These are phyloP conservation scores for Fusarium sp. DNA, from an alignment of 2,329 filamentous ascomycete genomes.

Conservation along the genomic window DNA sequence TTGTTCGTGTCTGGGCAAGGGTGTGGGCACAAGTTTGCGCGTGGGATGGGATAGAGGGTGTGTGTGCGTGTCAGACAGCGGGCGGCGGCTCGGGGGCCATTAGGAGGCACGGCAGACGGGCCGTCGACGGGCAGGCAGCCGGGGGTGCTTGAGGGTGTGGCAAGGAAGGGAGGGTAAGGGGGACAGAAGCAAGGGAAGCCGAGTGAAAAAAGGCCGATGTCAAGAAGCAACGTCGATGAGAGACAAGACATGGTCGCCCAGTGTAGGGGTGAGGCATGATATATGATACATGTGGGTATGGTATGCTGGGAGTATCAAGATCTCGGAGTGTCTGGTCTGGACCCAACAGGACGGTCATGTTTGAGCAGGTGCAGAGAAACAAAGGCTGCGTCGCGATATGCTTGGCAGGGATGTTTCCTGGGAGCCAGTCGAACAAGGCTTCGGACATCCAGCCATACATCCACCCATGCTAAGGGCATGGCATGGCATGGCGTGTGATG, in stretches of 20 bases:
- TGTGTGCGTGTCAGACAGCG: slow-evolving; percentile 39
- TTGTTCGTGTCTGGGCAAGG: slow-evolving; percentile 36
- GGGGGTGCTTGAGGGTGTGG: slow-evolving; percentile 37
- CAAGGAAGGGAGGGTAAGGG: slow-evolving; percentile 33
- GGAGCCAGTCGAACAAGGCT: slow-evolving; percentile 9
- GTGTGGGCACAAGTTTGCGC: slow-evolving; percentile 36
- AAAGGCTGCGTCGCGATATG: slow-evolving; percentile 27
- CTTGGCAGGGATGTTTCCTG: slow-evolving; percentile 26
- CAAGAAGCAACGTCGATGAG: slow-evolving; percentile 47
- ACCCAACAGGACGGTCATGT: slow-evolving; percentile 28
- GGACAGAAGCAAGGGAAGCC: slow-evolving; percentile 34
- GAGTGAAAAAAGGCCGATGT: slow-evolving; percentile 16
- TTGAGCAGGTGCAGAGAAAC: slow-evolving; percentile 16
- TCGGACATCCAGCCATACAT: neutral
- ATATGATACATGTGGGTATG: slow-evolving; percentile 20
- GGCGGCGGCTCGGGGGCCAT: slow-evolving; percentile 38
- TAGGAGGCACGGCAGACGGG: slow-evolving; percentile 43
- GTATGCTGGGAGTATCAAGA: slow-evolving; percentile 19
- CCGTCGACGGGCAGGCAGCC: slow-evolving; percentile 36
- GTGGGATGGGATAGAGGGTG: slow-evolving; percentile 19
- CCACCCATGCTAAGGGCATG: slow-evolving; percentile 29
- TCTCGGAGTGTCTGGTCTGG: slow-evolving; percentile 32
- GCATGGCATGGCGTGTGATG: slow-evolving; percentile 33
- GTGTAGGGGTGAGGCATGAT: slow-evolving; percentile 30
- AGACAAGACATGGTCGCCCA: slow-evolving; percentile 34